Conservation (phyloP, 345 rosid genomes). For the Lepidium aucheri region DNA sequence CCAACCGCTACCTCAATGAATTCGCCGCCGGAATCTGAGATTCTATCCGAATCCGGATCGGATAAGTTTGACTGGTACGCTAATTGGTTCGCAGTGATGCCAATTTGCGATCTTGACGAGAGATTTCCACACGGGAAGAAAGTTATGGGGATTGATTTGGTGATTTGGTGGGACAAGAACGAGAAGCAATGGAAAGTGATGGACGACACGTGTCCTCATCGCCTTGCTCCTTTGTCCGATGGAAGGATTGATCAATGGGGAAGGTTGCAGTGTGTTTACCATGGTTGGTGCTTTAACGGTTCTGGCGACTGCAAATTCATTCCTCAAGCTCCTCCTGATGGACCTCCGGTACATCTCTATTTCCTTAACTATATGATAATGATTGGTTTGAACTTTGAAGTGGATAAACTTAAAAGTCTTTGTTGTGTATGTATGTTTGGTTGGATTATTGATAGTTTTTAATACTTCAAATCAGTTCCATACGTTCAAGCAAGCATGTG, state of each 20-base stretch:
- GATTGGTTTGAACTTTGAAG: no score
- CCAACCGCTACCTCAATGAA: conserved; percentile 30
- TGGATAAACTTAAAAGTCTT: no score
- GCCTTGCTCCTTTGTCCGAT: conserved; percentile 69
- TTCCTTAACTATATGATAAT: background rate
- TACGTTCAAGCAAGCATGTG: no score
- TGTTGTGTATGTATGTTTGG: no score
- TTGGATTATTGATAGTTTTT: no score
- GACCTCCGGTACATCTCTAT: conserved; percentile 53
- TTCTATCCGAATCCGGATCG: conserved; percentile 8
- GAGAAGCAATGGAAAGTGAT: conserved; percentile 60
- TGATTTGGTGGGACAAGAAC: conserved; percentile 83
- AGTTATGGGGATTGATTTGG: conserved; percentile 68
- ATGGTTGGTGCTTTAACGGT: conserved; percentile 88
- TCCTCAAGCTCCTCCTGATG: conserved; percentile 73
- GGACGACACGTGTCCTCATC: conserved; percentile 64
- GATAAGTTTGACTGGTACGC: conserved; percentile 67
- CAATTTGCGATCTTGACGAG: conserved; percentile 67
- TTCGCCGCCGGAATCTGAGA: conserved; percentile 27
- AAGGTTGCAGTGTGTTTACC: conserved; percentile 79
- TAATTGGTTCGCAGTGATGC: conserved; percentile 73
- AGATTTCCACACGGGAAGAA: conserved; percentile 60
- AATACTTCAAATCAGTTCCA: no score
- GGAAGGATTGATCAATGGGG: conserved; percentile 85
- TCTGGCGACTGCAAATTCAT: conserved; percentile 70